These are phyloP conservation scores for Fistulifera pelliculosa DNA, from an alignment of 108 stramenopile genomes.

Conservation along the genomic window DNA sequence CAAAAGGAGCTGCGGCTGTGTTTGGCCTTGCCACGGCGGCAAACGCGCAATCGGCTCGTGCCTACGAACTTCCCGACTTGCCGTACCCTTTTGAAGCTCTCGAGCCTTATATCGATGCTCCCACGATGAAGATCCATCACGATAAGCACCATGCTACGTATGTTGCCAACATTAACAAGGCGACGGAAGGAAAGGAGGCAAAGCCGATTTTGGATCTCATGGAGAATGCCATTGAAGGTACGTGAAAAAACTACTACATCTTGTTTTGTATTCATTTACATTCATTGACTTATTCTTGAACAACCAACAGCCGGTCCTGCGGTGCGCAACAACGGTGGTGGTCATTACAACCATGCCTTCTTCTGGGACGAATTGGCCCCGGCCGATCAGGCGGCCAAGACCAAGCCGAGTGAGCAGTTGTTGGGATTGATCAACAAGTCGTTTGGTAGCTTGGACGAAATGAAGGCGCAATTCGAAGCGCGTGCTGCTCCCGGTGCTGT, in stretches of 20 bases:
- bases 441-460: slow-evolving; percentile 80
- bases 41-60: slow-evolving; percentile 42
- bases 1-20: slow-evolving; percentile 43
- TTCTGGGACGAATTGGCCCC: slow-evolving; percentile 98
- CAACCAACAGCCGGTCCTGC: slow-evolving; percentile 80
- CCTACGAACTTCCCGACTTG: slow-evolving; percentile 88
- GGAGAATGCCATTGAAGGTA: slow-evolving; percentile 74
- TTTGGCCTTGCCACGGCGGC: slow-evolving; percentile 29
- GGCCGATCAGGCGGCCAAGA: slow-evolving; percentile 75
- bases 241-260: no score
- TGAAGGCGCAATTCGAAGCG: slow-evolving; percentile 87
- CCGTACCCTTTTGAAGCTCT: slow-evolving; percentile 88
- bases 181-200: slow-evolving; percentile 77
- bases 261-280: no score
- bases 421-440: slow-evolving; percentile 70
- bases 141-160: slow-evolving; percentile 92
- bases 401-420: slow-evolving; percentile 72
- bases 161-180: slow-evolving; percentile 73
- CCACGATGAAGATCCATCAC: slow-evolving; percentile 97
- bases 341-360: slow-evolving; percentile 99
- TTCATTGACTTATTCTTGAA: no score
- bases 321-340: slow-evolving; percentile 95
- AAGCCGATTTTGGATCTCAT: slow-evolving; percentile 73
- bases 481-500: slow-evolving; percentile 86
- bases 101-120: slow-evolving; percentile 90